A percentile compares a stretch with the other conserved stretches of the same genome.
These are phyloP conservation scores for Letharia lupina DNA, from an alignment of 495 filamentous ascomycete genomes.

Conservation along the genomic window DNA sequence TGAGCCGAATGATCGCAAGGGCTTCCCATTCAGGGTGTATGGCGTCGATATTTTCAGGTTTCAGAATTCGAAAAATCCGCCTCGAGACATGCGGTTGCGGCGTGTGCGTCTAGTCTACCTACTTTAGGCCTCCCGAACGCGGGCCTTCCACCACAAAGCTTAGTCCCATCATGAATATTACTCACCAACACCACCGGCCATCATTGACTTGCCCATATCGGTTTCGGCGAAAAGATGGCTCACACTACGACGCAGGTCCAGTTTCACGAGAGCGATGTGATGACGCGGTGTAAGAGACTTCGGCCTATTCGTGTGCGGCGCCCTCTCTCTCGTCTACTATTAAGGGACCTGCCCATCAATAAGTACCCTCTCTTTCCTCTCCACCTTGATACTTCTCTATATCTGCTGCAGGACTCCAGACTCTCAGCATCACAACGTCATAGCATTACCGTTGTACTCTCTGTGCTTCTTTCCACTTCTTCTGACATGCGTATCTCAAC, in stretches of 20 bases:
- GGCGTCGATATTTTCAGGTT: background rate
- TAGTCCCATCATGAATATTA: background rate
- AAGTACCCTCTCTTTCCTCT: background rate
- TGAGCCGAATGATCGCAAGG: background rate
- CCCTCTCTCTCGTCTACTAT: background rate
- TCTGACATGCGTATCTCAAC: background rate
- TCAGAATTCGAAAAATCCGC: background rate
- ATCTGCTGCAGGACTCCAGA: background rate
- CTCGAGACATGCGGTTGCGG: background rate
- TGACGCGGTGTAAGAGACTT: background rate
- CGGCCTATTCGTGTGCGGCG: background rate
- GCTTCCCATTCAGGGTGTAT: background rate
- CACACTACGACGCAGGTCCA: slow-evolving; percentile 1
- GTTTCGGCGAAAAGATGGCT: background rate
- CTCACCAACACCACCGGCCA: background rate
- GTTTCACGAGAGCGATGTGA: background rate
- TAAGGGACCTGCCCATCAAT: background rate
- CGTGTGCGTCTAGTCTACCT: slow-evolving; percentile 1
- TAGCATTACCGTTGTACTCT: background rate
- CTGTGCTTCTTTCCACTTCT: background rate
- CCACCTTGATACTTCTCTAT: background rate
- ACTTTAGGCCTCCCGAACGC: background rate
- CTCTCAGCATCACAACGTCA: background rate
- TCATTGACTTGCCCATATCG: background rate
- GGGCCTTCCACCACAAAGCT: background rate